phyloP scores from a whole-genome alignment of 805 yeast genomes.

The Kuraishia cidri region DNA sequence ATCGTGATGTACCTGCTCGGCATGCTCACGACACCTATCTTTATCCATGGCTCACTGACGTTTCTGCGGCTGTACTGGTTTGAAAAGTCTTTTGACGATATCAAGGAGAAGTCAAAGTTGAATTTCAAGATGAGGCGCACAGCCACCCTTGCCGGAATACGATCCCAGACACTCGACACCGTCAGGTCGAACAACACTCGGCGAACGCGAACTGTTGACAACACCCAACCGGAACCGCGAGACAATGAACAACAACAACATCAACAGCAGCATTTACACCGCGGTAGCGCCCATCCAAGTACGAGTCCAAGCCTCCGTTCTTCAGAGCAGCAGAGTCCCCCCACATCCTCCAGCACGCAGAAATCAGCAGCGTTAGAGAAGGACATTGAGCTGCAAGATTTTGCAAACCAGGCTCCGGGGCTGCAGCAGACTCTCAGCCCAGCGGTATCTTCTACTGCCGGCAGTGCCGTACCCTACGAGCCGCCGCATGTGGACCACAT shows the following conservation, averaged over 20 bases:
- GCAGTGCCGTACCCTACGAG: too few species aligned
- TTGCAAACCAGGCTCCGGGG: not conserved
- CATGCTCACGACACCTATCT: conserved; percentile 75
- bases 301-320: too few species aligned
- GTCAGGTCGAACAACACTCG: not conserved
- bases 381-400: conserved; percentile 1
- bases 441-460: not conserved
- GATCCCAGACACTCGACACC: conserved; percentile 18
- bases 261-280: not conserved
- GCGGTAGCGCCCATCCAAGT: not conserved
- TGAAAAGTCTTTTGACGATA: conserved; percentile 78
- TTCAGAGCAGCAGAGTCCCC: not conserved
- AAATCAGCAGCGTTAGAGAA: not conserved
- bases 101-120: conserved; percentile 66
- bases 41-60: conserved; percentile 73
- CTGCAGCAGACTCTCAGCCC: not conserved
- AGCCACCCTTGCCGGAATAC: conserved; percentile 51
- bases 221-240: not conserved
- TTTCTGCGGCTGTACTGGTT: conserved; percentile 82
- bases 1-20: conserved; percentile 55
- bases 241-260: not conserved
- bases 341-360: conserved; percentile 1
- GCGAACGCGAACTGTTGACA: not conserved
- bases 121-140: conserved; percentile 80
- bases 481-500: conserved; percentile 23